These are phyloP conservation scores for Bryoglossum gracile DNA, from an alignment of 495 filamentous ascomycete genomes.

Conservation along the genomic window DNA sequence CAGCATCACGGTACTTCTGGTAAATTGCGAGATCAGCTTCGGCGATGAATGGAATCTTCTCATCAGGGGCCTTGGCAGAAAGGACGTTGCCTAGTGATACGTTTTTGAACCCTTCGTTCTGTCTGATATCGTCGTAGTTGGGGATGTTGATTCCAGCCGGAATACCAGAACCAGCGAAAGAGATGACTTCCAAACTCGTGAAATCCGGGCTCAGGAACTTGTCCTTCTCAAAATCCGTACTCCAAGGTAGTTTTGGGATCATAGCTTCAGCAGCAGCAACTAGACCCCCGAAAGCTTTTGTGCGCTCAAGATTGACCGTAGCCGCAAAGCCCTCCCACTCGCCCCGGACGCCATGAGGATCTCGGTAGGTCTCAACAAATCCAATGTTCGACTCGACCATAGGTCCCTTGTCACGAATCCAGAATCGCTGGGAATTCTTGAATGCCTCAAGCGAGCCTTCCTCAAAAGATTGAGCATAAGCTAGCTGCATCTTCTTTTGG, in stretches of 20 bases:
- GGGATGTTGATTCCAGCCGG: constrained; percentile 73
- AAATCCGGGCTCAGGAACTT: constrained; percentile 92
- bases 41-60: constrained; percentile 81
- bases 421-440: constrained; percentile 83
- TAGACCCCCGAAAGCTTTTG: constrained; percentile 78
- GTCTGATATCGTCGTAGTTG: constrained; percentile 92
- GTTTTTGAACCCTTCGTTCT: constrained; percentile 96
- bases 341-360: constrained; percentile 85
- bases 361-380: constrained; percentile 94
- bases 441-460: constrained; percentile 79
- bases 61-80: constrained; percentile 79
- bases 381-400: constrained; percentile 87
- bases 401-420: constrained; percentile 89
- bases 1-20: constrained; percentile 67
- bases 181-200: constrained; percentile 70
- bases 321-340: constrained; percentile 76
- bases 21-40: constrained; percentile 69
- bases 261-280: constrained; percentile 72
- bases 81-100: constrained; percentile 88
- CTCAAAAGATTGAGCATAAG: constrained; percentile 79
- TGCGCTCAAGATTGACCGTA: constrained; percentile 75
- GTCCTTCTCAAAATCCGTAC: constrained; percentile 86
- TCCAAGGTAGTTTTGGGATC: constrained; percentile 87
- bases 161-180: constrained; percentile 69
- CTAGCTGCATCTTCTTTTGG: constrained; percentile 75